Base-by-base conservation (phyloP, 2,329 filamentous ascomycete genomes). In the Seiridium unicorne region DNA sequence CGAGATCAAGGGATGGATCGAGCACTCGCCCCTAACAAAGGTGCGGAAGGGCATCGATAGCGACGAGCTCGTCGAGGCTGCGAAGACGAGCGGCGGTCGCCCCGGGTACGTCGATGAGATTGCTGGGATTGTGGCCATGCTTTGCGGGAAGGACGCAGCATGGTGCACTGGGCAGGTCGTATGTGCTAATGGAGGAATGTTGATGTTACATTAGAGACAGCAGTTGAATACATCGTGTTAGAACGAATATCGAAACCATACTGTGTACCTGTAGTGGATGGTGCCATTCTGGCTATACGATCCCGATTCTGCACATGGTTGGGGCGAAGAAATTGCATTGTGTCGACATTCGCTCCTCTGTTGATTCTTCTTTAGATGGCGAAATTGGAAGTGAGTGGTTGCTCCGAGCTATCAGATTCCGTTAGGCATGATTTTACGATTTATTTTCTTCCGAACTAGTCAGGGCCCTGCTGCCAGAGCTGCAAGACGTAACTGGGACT, bases 141-240 rank as follows among this genome's bases (percentile, higher is more conserved):
- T 93, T 31, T 92, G 89, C 70, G 83, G 84, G 4, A 79, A 81
- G 5, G 91, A 94, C 71, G 83, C 84, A n/a, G 83, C 79, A 6
- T 94, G 90, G 90, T 89, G 86, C 69, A 95, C 91, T 0, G 91
- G 91, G 1, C 89, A 89, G 73, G 89, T 93, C 32, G 84, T 95
- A 3, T 91, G 88, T 76, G 90, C 90, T 6, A 94, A 94, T 70
- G 91, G 91, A 1, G 91, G 91, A 2, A 53, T 59, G 47, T 13
- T 54, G 10, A 59, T 59, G 57, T 36, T 59, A 35, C 57, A 59
- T 44, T 59, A 54, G 49, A 57, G 32, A 5, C n/a, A 6, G 1
- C 3, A 38, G 31, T 36, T 11, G 9, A 11, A 35, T 51, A 11
- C 13, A 32, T 32, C 11, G 2, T 48, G 10, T 3, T 48, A 26